Percentiles rank a stretch among this genome's conserved stretches.
Conservation (phyloP, 2,329 filamentous ascomycete species). For the Arthrinium phaeospermum region DNA sequence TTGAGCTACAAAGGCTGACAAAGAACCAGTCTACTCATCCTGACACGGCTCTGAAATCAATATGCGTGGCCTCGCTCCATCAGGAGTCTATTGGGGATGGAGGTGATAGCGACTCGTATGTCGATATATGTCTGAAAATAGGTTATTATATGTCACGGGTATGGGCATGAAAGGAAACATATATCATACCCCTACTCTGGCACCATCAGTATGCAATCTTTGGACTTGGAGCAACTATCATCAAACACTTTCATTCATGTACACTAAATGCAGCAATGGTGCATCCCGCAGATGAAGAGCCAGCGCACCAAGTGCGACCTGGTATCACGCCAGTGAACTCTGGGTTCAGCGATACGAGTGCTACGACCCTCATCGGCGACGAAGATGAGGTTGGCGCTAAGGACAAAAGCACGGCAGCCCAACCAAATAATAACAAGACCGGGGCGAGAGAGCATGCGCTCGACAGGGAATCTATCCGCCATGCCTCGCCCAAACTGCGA, state of each 20-base stretch:
- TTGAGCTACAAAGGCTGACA: background rate
- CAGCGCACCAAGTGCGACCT: background rate
- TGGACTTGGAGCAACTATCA: rapidly evolving
- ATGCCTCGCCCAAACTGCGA: background rate
- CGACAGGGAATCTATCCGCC: background rate
- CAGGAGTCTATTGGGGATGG: background rate
- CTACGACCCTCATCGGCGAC: background rate
- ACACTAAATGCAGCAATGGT: background rate
- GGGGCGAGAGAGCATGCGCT: background rate
- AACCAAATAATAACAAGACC: background rate
- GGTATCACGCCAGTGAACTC: background rate
- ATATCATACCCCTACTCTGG: background rate
- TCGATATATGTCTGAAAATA: too few relatives aligned
- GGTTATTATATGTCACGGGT: too few relatives aligned
- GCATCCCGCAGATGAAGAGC: background rate
- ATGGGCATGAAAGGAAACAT: background rate
- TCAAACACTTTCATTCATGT: background rate
- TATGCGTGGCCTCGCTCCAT: background rate
- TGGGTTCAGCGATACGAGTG: background rate
- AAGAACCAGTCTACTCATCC: background rate
- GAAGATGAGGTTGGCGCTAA: background rate
- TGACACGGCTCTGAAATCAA: background rate
- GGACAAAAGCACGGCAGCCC: background rate
- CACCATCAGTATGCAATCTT: background rate
- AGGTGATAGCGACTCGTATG: too few relatives aligned